Evolutionary conservation across 805 yeast genomes (phyloP).

Genomic region (Brettanomyces sp.): DNA sequence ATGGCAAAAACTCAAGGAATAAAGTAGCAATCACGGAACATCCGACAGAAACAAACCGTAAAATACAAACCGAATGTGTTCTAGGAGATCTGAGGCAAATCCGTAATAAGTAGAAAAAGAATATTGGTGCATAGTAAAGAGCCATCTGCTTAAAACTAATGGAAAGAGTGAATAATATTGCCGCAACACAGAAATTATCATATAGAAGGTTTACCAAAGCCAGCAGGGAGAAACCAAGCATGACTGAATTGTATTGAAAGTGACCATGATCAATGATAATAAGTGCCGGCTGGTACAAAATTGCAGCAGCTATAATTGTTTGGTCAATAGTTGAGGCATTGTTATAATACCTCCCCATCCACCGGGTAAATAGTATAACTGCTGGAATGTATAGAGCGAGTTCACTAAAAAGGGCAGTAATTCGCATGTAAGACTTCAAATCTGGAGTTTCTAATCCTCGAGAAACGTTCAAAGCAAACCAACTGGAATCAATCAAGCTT

Average conservation of each 20-base stretch:
- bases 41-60: conserved; percentile 53
- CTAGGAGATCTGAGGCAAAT: conserved; percentile 25
- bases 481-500: conserved; percentile 43
- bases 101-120: conserved; percentile 73
- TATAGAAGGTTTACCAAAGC: conserved; percentile 58
- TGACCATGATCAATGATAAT: conserved; percentile 93
- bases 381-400: conserved; percentile 70
- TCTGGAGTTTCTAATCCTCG: conserved; percentile 65
- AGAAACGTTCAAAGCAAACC: conserved; percentile 71
- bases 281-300: conserved; percentile 78
- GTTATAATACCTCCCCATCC: conserved; percentile 52
- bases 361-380: conserved; percentile 57
- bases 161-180: conserved; percentile 69
- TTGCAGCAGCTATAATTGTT: conserved; percentile 63
- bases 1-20: conserved; percentile 46
- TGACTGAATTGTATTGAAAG: conserved; percentile 89
- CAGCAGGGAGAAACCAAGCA: conserved; percentile 77
- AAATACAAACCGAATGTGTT: conserved; percentile 32
- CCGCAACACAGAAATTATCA: conserved; percentile 56
- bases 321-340: conserved; percentile 59
- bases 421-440: conserved; percentile 78
- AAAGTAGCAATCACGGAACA: conserved; percentile 52
- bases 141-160: conserved; percentile 93
- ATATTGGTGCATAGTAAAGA: conserved; percentile 81
- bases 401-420: conserved; percentile 71